phyloP scores from a whole-genome alignment of 345 rosid species.

The Litchi chinensis region DNA sequence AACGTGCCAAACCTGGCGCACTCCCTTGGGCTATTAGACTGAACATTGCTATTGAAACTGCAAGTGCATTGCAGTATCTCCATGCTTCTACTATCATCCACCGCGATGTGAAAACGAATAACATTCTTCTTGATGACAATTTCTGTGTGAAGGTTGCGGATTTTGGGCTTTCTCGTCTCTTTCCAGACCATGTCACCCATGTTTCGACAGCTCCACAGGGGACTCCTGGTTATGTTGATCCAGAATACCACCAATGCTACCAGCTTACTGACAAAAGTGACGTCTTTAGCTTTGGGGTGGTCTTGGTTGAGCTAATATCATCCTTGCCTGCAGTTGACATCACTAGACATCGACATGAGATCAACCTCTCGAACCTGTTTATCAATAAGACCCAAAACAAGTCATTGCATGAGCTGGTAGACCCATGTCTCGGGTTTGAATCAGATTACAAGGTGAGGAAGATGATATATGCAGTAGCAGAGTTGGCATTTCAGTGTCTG shows the following conservation, averaged over 20 bases:
- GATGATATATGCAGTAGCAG: slow-evolving; percentile 69
- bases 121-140: slow-evolving; percentile 75
- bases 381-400: slow-evolving; percentile 69
- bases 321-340: slow-evolving; percentile 92
- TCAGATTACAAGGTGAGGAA: slow-evolving; percentile 46
- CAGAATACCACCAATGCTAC: slow-evolving; percentile 85
- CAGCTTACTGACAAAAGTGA: slow-evolving; percentile 91
- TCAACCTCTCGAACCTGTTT: slow-evolving; percentile 78
- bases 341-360: slow-evolving; percentile 75
- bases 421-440: slow-evolving; percentile 66
- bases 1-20: slow-evolving; percentile 58
- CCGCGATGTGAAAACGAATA: slow-evolving; percentile 89
- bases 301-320: slow-evolving; percentile 65
- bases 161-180: slow-evolving; percentile 86
- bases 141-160: slow-evolving; percentile 92
- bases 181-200: slow-evolving; percentile 68
- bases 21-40: slow-evolving; percentile 67
- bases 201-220: slow-evolving; percentile 96
- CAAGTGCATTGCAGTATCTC: slow-evolving; percentile 72
- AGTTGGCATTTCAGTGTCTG: slow-evolving; percentile 82
- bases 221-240: slow-evolving; percentile 94
- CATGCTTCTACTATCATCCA: slow-evolving; percentile 76
- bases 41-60: slow-evolving; percentile 86
- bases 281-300: slow-evolving; percentile 77
- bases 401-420: slow-evolving; percentile 70